These are phyloP conservation scores for Ganoderma leucocontextum DNA, from an alignment of 1,284 basidiomycete genomes.

Conservation along the genomic window DNA sequence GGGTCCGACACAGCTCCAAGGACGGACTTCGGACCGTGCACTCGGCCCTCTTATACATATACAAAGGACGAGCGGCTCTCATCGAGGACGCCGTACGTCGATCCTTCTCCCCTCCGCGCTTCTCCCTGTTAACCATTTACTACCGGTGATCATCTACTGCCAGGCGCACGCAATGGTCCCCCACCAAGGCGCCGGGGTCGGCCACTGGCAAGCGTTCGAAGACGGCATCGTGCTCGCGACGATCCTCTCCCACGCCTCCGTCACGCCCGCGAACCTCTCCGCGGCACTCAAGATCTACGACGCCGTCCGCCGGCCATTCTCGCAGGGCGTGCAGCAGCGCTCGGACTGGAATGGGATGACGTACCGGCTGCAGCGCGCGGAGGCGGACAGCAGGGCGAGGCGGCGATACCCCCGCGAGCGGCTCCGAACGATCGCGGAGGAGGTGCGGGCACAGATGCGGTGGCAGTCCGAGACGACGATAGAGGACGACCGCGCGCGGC, in stretches of 20 bases:
- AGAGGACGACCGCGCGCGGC: neutral
- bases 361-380: slow-evolving; percentile 3
- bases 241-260: slow-evolving; percentile 9
- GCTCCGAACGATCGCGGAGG: slow-evolving; percentile 10
- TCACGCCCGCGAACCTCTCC: slow-evolving; percentile 1
- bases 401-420: no score
- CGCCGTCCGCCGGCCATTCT: slow-evolving; percentile 17
- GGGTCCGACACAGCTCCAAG: no score
- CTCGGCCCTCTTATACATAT: no score
- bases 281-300: slow-evolving; percentile 25
- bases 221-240: slow-evolving; percentile 24
- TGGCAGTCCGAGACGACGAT: neutral
- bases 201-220: slow-evolving; percentile 51
- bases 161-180: slow-evolving; percentile 41
- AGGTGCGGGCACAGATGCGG: slow-evolving; percentile 1
- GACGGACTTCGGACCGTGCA: no score
- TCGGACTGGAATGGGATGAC: slow-evolving; percentile 13
- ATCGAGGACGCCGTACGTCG: slow-evolving; percentile 43
- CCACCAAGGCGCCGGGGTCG: slow-evolving; percentile 48
- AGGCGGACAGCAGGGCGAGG: no score
- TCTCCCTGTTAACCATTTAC: neutral
- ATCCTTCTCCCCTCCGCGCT: neutral
- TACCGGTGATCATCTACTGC: no score
- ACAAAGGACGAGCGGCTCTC: slow-evolving; percentile 35
- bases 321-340: slow-evolving; percentile 20